These are phyloP conservation scores for Candida tammaniensis DNA, from an alignment of 805 yeast genomes.

Conservation along the genomic window DNA sequence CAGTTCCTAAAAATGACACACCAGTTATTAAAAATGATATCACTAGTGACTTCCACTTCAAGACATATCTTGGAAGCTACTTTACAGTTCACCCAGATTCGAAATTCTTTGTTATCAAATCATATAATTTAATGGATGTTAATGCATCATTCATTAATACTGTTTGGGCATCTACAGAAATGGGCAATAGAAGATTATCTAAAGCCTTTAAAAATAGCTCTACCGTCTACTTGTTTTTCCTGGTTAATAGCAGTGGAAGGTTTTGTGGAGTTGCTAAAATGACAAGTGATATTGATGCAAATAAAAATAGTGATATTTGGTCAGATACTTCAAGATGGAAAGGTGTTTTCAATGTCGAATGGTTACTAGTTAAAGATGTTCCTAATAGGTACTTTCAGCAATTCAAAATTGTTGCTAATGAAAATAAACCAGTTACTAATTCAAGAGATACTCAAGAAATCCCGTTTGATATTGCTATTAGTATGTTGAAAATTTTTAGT, in stretches of 20 bases:
- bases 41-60: no score
- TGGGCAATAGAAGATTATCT: conserved; percentile 52
- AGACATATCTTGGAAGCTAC: conserved; percentile 9
- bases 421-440: conserved; percentile 50
- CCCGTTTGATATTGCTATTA: conserved; percentile 45
- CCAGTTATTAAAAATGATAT: no score
- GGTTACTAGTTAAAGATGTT: conserved; percentile 52
- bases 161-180: conserved; percentile 59
- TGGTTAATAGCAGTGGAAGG: conserved; percentile 56
- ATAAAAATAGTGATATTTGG: conserved; percentile 45
- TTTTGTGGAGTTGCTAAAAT: conserved; percentile 61
- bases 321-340: conserved; percentile 47
- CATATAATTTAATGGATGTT: conserved; percentile 48
- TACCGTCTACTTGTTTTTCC: conserved; percentile 48
- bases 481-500: conserved; percentile 46
- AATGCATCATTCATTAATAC: conserved; percentile 46
- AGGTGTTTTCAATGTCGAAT: conserved; percentile 51
- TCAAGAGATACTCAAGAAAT: conserved; percentile 64
- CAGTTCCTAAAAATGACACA: no score
- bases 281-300: conserved; percentile 36
- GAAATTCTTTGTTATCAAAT: conserved; percentile 52
- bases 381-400: conserved; percentile 47
- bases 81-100: conserved; percentile 14
- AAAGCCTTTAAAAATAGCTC: conserved; percentile 35
- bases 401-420: conserved; percentile 44